Evolutionary conservation across 305 asterid genomes (phyloP).

Genomic region (Rubia balearica): DNA sequence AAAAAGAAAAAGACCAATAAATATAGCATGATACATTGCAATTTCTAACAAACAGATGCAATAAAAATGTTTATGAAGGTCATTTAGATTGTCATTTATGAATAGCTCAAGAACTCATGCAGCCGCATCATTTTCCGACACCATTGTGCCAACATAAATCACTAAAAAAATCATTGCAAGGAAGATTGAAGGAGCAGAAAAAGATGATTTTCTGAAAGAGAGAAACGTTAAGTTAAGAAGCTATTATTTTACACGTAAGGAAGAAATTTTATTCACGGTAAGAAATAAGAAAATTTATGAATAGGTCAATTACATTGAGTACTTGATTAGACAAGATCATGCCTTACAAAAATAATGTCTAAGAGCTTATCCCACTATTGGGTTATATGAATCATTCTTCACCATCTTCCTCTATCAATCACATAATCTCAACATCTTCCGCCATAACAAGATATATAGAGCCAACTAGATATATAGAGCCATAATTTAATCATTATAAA

Average conservation of each 20-base stretch:
- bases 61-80: no score
- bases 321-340: not conserved
- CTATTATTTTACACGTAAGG: not conserved
- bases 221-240: slow-evolving; percentile 15
- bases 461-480: no score
- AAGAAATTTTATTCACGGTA: not conserved
- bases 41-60: no score
- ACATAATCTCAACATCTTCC: not conserved
- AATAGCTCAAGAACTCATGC: no score
- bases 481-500: no score
- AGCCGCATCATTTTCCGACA: no score
- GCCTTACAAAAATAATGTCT: not conserved
- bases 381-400: not conserved
- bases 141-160: no score
- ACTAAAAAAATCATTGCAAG: no score
- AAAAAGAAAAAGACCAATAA: no score
- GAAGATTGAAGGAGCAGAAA: no score
- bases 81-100: no score
- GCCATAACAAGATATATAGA: not conserved
- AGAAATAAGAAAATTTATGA: not conserved
- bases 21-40: no score
- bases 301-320: not conserved
- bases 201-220: slow-evolving; percentile 31
- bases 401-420: not conserved
- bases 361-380: not conserved